Percentiles rank a stretch among this genome's conserved stretches.
Conservation (phyloP, 805 yeast genomes). For the Yarrowia osloensis region DNA sequence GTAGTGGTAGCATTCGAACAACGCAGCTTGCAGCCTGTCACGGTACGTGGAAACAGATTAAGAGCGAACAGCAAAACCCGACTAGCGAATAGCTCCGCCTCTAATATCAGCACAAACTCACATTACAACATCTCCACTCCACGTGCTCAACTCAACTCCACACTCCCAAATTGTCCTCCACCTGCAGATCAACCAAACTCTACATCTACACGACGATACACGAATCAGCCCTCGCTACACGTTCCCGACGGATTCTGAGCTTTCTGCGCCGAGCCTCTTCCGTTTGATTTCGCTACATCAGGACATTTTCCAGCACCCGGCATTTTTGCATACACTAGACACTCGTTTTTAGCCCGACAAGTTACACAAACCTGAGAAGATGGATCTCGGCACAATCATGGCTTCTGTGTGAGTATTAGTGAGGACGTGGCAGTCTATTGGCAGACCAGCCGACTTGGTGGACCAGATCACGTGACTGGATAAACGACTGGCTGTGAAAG, state of each 20-base stretch:
- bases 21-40: no score
- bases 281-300: not conserved
- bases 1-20: no score
- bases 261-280: not conserved
- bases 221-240: not conserved
- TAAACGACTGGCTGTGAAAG: no score
- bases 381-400: slow-evolving; percentile 45
- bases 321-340: not conserved
- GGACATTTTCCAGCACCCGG: not conserved
- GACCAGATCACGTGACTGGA: no score
- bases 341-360: not conserved
- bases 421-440: no score
- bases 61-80: no score
- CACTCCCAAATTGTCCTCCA: slow-evolving; percentile 17
- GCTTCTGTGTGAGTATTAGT: slow-evolving; percentile 43
- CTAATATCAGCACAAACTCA: no score
- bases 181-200: slow-evolving; percentile 25
- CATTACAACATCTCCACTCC: no score
- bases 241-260: not conserved
- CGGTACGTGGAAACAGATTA: no score
- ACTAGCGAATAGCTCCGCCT: no score
- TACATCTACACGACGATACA: slow-evolving; percentile 19
- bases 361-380: slow-evolving; percentile 27
- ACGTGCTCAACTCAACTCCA: slow-evolving; percentile 16
- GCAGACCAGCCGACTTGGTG: no score